Percentiles rank a stretch among this genome's conserved stretches.
Conservation (phyloP, 176 grass and related monocot genomes). For the Phoenix dactylifera region DNA sequence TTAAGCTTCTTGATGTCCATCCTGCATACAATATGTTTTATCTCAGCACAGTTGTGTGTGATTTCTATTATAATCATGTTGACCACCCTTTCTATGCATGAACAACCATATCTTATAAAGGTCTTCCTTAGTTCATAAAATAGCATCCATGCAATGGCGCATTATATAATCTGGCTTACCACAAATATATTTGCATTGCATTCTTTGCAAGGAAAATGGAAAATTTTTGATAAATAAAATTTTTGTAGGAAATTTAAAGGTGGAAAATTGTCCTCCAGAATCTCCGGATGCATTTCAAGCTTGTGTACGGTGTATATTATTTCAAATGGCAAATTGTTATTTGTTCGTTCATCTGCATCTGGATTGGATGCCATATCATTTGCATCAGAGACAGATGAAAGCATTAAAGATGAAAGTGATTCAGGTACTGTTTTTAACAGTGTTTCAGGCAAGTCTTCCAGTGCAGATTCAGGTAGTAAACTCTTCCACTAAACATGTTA, state of each 20-base stretch:
- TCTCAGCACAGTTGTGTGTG: too few species aligned
- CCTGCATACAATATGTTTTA: too few species aligned
- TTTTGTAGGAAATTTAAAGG: constrained; percentile 32
- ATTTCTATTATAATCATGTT: too few species aligned
- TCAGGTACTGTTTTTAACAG: constrained; percentile 10
- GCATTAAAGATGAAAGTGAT: constrained; percentile 23
- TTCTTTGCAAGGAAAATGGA: too few species aligned
- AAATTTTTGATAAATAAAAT: background rate
- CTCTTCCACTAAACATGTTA: background rate
- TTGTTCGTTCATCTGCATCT: constrained; percentile 30
- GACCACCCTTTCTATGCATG: too few species aligned
- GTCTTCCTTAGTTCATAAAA: too few species aligned
- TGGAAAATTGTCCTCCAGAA: constrained; percentile 23
- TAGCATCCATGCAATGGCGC: too few species aligned
- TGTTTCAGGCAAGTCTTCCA: constrained; percentile 4
- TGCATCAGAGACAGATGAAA: constrained; percentile 16
- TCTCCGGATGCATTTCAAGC: constrained; percentile 28
- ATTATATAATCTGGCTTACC: too few species aligned
- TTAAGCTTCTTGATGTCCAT: too few species aligned
- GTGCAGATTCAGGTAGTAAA: constrained; percentile 28
- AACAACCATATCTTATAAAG: too few species aligned
- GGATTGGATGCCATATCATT: constrained; percentile 13
- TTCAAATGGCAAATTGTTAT: constrained; percentile 32
- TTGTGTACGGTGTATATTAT: constrained; percentile 45
- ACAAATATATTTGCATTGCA: too few species aligned